Evolutionary conservation across 177 flowering plant species (phyloP).

Genomic region (Vitis hybrid): DNA sequence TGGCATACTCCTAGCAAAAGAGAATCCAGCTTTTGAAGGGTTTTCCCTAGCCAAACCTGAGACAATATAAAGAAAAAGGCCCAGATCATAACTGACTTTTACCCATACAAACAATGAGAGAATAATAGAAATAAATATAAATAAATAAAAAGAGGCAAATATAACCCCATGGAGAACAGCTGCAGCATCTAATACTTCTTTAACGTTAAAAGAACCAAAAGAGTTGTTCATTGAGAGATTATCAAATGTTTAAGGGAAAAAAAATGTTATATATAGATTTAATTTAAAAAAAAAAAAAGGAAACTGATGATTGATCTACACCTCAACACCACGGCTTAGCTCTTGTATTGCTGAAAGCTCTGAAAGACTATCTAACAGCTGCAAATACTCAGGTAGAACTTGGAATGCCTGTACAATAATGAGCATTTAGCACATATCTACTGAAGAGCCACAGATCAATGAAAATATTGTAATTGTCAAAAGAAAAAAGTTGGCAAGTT

Average conservation of each 20-base stretch:
- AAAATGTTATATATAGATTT: neutral
- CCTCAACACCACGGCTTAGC: slow-evolving; percentile 97
- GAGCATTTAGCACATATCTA: neutral
- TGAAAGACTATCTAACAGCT: slow-evolving; percentile 80
- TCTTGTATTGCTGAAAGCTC: slow-evolving; percentile 87
- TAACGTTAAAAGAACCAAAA: neutral
- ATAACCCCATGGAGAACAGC: too few relatives aligned
- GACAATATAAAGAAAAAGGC: slow-evolving; percentile 6
- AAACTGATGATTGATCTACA: slow-evolving; percentile 15
- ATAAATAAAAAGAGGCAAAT: too few relatives aligned
- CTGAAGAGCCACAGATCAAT: neutral
- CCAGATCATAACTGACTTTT: neutral
- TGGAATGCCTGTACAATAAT: slow-evolving; percentile 81
- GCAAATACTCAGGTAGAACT: slow-evolving; percentile 95
- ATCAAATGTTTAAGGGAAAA: too few relatives aligned
- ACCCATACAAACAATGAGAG: neutral
- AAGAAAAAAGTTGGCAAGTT: neutral
- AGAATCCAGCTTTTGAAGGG: slow-evolving; percentile 93
- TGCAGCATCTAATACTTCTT: neutral
- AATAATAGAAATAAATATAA: too few relatives aligned
- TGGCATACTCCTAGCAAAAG: slow-evolving; percentile 89
- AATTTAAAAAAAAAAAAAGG: neutral
- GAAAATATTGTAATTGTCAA: slow-evolving; percentile 2
- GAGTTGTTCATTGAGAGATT: neutral
- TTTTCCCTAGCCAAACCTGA: slow-evolving; percentile 91